Base-by-base conservation (phyloP, 2,329 filamentous ascomycete genomes). In the Colletotrichum godetiae region DNA sequence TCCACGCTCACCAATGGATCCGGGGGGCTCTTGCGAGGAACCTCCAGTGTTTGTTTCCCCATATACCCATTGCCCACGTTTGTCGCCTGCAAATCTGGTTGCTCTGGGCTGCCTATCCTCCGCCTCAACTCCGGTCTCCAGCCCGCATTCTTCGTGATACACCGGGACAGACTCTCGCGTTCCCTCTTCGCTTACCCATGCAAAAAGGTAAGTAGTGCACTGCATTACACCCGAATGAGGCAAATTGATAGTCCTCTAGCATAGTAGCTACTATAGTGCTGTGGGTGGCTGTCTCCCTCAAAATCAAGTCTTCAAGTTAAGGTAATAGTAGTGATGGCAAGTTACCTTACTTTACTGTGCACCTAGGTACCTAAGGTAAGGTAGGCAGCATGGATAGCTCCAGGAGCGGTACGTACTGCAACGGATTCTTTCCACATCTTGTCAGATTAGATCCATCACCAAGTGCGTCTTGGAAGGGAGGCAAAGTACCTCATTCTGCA, bases 381-480 rank as follows among this genome's bases (percentile, higher is more conserved):
- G 33, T 35, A 35, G 7, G 2, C 6, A 46, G 60, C 27, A 33
- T 15, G 29, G n/a, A 24, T 10, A 22, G 60, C 27, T 19, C 15
- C 4, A 31, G 2, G 12, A 31, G 19, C 33, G 37, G 8, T 33
- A 31, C 24, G 22, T 22, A 42, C n/a, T n/a, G 10, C 35, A 22
- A 27, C 24, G 49, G 24, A 29, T 33, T 33, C 42, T 15, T 63
- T 42, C n/a, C 46, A 35, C 61, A 53, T 63, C 61, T 10, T 49
- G 52, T 65, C 62, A 65, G 62, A 65, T 65, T 56, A 65, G 62
- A 65, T 65, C 62, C 62, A 53, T 63, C 29, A 27, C 61, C n/a
- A 55, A 57, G 31, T 53, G 52, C 22, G 46, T 37, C n/a, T 35
- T 56, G 31, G 52, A 33, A 13, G 15, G 27, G 52, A 56, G 31